Evolutionary conservation across 257 asterid species (phyloP).

Genomic region (Anisodus tanguticus): DNA sequence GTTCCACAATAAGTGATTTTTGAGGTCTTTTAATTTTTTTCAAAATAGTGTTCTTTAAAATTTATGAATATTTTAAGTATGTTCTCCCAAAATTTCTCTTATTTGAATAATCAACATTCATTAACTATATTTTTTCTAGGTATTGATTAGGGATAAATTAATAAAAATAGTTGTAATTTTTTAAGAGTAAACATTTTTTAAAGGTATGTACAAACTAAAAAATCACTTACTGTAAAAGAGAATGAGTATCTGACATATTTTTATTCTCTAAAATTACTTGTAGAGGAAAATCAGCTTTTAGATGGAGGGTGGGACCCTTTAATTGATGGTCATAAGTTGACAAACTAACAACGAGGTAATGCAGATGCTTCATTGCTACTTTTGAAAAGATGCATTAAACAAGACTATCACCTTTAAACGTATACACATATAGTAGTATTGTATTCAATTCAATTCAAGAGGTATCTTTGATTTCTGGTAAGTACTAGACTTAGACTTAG

Average conservation of each 20-base stretch:
- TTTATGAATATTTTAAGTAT: no score
- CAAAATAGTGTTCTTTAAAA: no score
- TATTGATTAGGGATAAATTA: no score
- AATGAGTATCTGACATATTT: slow-evolving; percentile 19
- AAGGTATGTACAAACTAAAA: no score
- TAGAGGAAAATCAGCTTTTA: not conserved
- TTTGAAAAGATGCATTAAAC: not conserved
- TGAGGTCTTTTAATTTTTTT: no score
- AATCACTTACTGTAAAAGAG: no score
- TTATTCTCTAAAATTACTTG: slow-evolving; percentile 16
- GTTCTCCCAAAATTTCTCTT: no score
- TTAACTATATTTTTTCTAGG: no score
- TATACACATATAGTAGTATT: not conserved
- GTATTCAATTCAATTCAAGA: not conserved
- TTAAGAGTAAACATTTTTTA: no score
- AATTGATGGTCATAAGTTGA: slow-evolving; percentile 34
- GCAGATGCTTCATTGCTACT: slow-evolving; percentile 27
- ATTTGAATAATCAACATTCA: no score
- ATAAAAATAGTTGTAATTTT: no score
- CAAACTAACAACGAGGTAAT: slow-evolving; percentile 37
- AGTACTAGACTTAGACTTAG: not conserved
- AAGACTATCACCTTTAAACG: not conserved
- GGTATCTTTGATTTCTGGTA: not conserved
- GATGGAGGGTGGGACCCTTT: not conserved
- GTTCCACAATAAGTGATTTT: no score